These are phyloP conservation scores for Pestalotiopsis sp. DNA, from an alignment of 2,329 filamentous ascomycete species.

Conservation along the genomic window DNA sequence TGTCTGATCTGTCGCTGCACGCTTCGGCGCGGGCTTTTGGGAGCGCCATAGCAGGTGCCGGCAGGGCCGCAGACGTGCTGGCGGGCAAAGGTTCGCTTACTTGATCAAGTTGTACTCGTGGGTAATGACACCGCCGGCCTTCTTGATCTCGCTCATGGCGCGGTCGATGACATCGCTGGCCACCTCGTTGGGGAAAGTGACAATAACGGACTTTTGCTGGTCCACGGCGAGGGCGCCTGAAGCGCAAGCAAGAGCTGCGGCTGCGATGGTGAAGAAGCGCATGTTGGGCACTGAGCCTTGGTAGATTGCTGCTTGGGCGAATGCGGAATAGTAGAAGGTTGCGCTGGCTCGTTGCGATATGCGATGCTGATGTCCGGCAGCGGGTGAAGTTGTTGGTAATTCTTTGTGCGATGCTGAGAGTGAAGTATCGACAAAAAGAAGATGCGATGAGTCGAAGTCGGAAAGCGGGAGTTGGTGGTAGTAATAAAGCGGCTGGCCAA, in stretches of 20 bases:
- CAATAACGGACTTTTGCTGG: constrained; percentile 72
- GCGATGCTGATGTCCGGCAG: not conserved
- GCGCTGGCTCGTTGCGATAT: not conserved
- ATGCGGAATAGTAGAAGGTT: not conserved
- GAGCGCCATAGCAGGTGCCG: not conserved
- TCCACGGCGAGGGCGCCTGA: constrained; percentile 66
- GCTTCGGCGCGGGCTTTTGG: not conserved
- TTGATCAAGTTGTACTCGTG: constrained; percentile 73
- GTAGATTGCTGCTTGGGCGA: not conserved
- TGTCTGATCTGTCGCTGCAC: not conserved
- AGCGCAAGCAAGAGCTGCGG: constrained; percentile 59
- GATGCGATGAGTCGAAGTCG: not conserved
- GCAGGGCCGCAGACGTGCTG: not conserved
- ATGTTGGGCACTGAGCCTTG: constrained; percentile 39
- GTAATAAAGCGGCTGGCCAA: not conserved
- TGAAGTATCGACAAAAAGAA: not conserved
- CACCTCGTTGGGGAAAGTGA: constrained; percentile 74
- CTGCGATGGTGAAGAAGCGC: constrained; percentile 61
- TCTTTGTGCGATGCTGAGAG: not conserved
- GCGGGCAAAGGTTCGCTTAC: constrained; percentile 47
- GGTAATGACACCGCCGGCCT: constrained; percentile 76
- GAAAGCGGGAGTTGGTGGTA: not conserved
- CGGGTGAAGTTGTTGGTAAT: not conserved
- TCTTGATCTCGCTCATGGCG: constrained; percentile 71
- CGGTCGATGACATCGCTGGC: constrained; percentile 69